Evolutionary conservation across 495 filamentous ascomycete genomes (phyloP), one percentile per base, ranked within the genome.

Genomic region (Daldinia grandis): DNA sequence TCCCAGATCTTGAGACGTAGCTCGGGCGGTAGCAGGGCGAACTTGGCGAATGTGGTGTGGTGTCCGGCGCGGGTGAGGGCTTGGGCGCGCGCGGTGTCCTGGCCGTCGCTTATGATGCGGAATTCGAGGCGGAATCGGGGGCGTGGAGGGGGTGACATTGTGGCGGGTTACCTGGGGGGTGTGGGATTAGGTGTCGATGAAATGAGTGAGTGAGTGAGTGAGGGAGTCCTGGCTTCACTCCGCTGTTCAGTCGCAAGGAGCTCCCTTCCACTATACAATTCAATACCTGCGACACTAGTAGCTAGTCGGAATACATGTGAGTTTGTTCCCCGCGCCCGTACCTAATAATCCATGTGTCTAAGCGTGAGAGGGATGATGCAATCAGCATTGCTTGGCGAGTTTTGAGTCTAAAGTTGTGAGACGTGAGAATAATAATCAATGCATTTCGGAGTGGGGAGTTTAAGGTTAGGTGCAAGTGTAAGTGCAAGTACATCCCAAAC

Each of bases 1-100:
- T 76, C 69, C 81, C 81, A 85, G 63, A 86, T 79, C 64, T 78
- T 77, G 49, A 84, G 76, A 21, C 83, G 83, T 47, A 86, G 78
- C 71, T 86, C 83, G 27, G 78, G 9, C 7, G 83, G 83, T 5
- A 86, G 78, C 7, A 24, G 10, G 40, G 76, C 14, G 74, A 86
- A 86, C 35, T 38, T 60, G 31, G 58, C 42, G 77, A 84, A 85
- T 8, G 38, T 24, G 33, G 56, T 47, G 24, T 38, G 72, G 37
- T 35, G 27, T 24, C 47, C 61, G 2, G 65, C 71, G 47, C 33
- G 19, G n/a, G 49, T 72, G 44, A 74, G 57, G 5, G 33, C 38
- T 49, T 70, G 59, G 24, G 72, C 66, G 33, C 21, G 37, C 3
- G 44, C 28, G 5, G 72, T 55, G 19, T 79, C 74, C 9, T 76